Evolutionary conservation across 345 rosid species (phyloP).

Genomic region (Kandelia obovata): DNA sequence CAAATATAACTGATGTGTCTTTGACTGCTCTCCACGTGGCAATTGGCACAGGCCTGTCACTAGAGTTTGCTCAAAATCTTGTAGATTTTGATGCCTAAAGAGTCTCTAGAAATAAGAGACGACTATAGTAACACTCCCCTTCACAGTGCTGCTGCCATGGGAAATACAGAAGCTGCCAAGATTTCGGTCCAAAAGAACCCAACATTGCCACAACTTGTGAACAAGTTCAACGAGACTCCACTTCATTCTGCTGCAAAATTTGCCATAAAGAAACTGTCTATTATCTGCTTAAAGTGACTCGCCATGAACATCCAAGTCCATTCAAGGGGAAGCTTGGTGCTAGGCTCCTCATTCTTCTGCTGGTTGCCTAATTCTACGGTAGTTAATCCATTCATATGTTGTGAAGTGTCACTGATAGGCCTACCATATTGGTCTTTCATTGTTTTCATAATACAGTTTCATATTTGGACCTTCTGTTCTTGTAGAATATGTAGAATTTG

Average conservation of each 20-base stretch:
- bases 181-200: background rate
- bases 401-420: background rate
- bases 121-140: background rate
- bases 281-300: slow-evolving; percentile 5
- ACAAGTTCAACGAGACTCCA: background rate
- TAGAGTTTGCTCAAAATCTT: slow-evolving; percentile 7
- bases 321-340: slow-evolving; percentile 1
- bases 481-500: too few species aligned
- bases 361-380: background rate
- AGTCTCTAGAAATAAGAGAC: background rate
- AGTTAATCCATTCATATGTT: background rate
- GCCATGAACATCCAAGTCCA: background rate
- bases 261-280: background rate
- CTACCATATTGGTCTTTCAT: too few species aligned
- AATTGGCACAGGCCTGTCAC: background rate
- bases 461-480: too few species aligned
- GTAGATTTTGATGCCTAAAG: background rate
- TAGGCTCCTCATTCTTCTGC: background rate
- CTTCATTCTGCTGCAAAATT: background rate
- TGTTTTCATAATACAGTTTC: too few species aligned
- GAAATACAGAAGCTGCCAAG: slow-evolving; percentile 5
- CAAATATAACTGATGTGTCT: background rate
- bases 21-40: slow-evolving; percentile 17
- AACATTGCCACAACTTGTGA: background rate
- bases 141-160: slow-evolving; percentile 9